A percentile compares a stretch with the other conserved stretches of the same genome.
Evolutionary conservation across 306 rosid species (phyloP).

Genomic region (Rosa chinensis): DNA sequence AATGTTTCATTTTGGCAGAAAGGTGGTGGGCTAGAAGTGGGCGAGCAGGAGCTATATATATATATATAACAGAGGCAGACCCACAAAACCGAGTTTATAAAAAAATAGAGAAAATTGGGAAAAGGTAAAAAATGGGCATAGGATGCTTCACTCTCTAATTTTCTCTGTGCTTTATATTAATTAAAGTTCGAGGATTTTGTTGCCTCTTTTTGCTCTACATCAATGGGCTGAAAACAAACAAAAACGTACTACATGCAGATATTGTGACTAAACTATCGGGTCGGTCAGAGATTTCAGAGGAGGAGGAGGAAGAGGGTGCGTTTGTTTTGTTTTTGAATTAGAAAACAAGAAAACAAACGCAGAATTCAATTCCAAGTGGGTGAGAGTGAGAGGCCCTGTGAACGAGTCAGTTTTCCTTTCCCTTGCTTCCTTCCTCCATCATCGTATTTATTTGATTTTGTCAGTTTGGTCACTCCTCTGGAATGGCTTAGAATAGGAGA

Average conservation of each 20-base stretch:
- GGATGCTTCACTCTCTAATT: conserved; percentile 8
- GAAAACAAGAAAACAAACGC: neutral
- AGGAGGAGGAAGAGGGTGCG: conserved; percentile 17
- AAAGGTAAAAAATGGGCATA: neutral
- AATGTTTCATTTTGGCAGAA: conserved; percentile 1
- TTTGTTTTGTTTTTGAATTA: conserved; percentile 40
- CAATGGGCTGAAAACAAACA: conserved; percentile 30
- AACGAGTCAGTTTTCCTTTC: conserved; percentile 20
- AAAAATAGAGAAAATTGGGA: conserved; percentile 1
- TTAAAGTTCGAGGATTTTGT: neutral
- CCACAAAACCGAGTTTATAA: neutral
- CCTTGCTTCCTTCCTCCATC: neutral
- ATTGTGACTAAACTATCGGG: conserved; percentile 81
- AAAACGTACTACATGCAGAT: conserved; percentile 81
- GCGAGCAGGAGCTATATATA: conserved; percentile 14
- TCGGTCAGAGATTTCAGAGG: conserved; percentile 81
- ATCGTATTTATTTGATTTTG: neutral
- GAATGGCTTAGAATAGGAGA: conserved; percentile 5
- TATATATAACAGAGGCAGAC: neutral
- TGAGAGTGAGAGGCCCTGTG: conserved; percentile 34
- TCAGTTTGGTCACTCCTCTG: conserved; percentile 11
- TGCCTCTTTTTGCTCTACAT: neutral
- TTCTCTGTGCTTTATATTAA: neutral
- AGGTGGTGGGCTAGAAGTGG: conserved; percentile 26
- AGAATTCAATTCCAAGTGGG: conserved; percentile 42